Conservation (phyloP, 495 filamentous ascomycete genomes). For the Talaromyces wortmannii region DNA sequence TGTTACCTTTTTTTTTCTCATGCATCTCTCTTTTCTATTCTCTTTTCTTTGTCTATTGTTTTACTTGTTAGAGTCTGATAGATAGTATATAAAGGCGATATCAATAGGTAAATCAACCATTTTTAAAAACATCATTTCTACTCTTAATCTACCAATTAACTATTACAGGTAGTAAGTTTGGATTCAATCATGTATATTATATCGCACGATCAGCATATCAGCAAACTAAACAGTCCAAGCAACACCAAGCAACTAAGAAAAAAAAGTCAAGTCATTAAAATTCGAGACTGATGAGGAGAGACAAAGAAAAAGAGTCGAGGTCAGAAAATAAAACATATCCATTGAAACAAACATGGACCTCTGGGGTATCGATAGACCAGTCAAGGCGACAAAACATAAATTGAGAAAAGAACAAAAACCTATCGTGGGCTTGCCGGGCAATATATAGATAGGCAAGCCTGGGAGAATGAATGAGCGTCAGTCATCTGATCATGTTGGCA, state of each 20-base stretch:
- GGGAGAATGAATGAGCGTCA: too few species aligned
- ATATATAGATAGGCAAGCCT: too few species aligned
- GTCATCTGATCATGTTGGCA: too few species aligned
- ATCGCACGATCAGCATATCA: too few species aligned
- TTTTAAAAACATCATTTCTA: too few species aligned
- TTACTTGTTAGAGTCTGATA: background rate
- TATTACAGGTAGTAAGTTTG: too few species aligned
- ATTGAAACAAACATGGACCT: slow-evolving; percentile 3
- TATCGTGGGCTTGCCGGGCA: too few species aligned
- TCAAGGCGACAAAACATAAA: background rate
- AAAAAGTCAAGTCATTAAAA: background rate
- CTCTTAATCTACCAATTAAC: too few species aligned
- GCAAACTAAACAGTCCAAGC: too few species aligned
- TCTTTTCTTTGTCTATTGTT: background rate
- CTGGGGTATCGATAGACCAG: slow-evolving; percentile 4
- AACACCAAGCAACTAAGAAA: background rate
- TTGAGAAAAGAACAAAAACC: slow-evolving; percentile 5
- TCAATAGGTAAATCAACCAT: too few species aligned
- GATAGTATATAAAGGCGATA: background rate
- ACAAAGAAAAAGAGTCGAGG: background rate
- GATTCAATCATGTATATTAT: too few species aligned
- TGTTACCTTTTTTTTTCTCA: background rate
- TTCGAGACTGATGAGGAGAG: background rate
- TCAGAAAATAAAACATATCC: background rate
- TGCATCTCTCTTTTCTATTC: background rate